A percentile compares a stretch with the other conserved stretches of the same genome.
Evolutionary conservation across 176 grass and related monocot genomes (phyloP).

Genomic region (Rhynchospora breviuscula): DNA sequence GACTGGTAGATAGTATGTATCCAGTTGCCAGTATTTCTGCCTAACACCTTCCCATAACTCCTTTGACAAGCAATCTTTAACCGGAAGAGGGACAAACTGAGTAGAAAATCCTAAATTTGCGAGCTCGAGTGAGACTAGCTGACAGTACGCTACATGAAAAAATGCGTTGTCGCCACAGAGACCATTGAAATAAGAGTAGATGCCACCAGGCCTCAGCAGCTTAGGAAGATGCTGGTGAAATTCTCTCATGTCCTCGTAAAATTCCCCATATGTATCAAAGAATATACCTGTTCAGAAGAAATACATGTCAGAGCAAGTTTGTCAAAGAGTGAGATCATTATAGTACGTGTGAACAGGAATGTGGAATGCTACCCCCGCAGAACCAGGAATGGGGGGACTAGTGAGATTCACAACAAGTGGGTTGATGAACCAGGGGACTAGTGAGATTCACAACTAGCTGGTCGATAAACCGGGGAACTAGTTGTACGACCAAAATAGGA

Average conservation of each 20-base stretch:
- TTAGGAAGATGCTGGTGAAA: slow-evolving; percentile 77
- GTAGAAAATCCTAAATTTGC: slow-evolving; percentile 63
- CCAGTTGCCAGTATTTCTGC: slow-evolving; percentile 91
- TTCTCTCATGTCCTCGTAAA: slow-evolving; percentile 79
- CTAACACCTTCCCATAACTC: slow-evolving; percentile 74
- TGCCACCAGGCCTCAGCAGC: slow-evolving; percentile 60
- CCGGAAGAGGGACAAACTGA: slow-evolving; percentile 81
- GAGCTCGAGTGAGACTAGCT: slow-evolving; percentile 66
- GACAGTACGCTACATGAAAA: slow-evolving; percentile 82
- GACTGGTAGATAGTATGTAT: slow-evolving; percentile 83
- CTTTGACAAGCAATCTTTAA: slow-evolving; percentile 60
- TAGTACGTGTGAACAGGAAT: not conserved
- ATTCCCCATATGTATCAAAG: slow-evolving; percentile 89
- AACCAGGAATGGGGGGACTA: not conserved
- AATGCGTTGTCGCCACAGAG: slow-evolving; percentile 91
- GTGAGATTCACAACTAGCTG: not conserved
- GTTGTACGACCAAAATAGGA: not conserved
- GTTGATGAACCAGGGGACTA: not conserved
- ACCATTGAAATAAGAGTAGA: slow-evolving; percentile 95
- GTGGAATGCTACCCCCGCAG: not conserved
- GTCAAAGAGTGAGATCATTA: not conserved
- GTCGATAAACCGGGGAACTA: not conserved
- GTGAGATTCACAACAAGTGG: not conserved
- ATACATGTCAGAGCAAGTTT: not conserved
- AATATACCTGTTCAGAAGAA: slow-evolving; percentile 47